These are phyloP conservation scores for Kodamaea anthophila DNA, from an alignment of 1,139 yeast genomes.

Conservation along the genomic window DNA sequence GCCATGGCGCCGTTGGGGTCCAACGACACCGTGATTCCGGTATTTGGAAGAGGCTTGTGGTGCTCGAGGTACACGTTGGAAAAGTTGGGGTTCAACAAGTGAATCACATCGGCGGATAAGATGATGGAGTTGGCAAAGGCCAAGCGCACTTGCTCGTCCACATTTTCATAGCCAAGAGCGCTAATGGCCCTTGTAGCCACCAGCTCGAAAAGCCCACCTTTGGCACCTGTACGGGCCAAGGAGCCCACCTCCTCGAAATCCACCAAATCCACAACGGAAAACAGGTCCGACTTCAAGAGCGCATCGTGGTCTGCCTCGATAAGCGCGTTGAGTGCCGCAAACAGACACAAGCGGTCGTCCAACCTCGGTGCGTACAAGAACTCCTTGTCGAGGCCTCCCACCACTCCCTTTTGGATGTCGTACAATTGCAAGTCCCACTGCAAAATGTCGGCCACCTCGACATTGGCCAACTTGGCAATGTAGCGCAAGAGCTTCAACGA, in stretches of 20 bases:
- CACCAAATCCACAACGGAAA: slow-evolving; percentile 46
- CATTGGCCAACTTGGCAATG: slow-evolving; percentile 43
- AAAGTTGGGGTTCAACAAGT: slow-evolving; percentile 60
- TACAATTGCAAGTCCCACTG: slow-evolving; percentile 58
- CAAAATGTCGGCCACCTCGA: slow-evolving; percentile 44
- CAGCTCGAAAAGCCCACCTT: slow-evolving; percentile 45
- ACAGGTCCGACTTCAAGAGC: slow-evolving; percentile 25
- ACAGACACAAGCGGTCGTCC: slow-evolving; percentile 63
- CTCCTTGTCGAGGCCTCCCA: slow-evolving; percentile 57
- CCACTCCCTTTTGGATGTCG: slow-evolving; percentile 57
- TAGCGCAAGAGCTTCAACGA: slow-evolving; percentile 49
- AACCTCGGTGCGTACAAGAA: slow-evolving; percentile 60
- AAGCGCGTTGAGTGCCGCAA: slow-evolving; percentile 49
- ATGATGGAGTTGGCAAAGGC: slow-evolving; percentile 52
- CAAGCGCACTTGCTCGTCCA: slow-evolving; percentile 19
- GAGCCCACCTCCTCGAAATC: slow-evolving; percentile 66
- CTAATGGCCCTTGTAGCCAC: slow-evolving; percentile 36
- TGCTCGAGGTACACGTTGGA: slow-evolving; percentile 55
- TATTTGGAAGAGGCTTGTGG: slow-evolving; percentile 75
- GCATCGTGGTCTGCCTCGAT: slow-evolving; percentile 30
- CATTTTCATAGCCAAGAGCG: slow-evolving; percentile 17
- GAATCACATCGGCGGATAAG: slow-evolving; percentile 64
- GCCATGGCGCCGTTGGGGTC: slow-evolving; percentile 81
- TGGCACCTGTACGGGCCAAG: slow-evolving; percentile 51
- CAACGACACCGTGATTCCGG: slow-evolving; percentile 62